Conservation (phyloP, 1,284 basidiomycete species). For the Heterobasidion occidentale region DNA sequence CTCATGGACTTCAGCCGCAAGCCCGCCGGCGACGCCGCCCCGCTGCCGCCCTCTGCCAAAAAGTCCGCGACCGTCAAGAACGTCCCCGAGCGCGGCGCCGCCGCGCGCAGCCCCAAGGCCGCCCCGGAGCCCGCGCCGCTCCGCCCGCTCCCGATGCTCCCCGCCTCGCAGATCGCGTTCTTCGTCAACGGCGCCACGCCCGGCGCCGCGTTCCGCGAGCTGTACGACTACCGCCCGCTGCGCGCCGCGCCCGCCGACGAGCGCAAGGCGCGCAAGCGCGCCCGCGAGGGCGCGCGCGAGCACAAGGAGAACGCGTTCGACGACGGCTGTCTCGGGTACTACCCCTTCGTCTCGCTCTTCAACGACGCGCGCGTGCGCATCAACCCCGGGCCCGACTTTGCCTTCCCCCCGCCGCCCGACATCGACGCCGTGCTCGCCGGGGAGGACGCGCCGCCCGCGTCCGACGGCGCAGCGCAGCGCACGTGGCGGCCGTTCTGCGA, state of each 20-base stretch:
- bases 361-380: constrained; percentile 81
- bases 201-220: constrained; percentile 78
- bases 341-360: constrained; percentile 90
- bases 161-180: constrained; percentile 77
- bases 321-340: constrained; percentile 94
- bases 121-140: constrained; percentile 33
- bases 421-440: constrained; percentile 52
- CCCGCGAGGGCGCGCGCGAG: constrained; percentile 60
- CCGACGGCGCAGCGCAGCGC: constrained; percentile 14
- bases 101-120: constrained; percentile 14
- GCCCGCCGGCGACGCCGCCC: constrained; percentile 17
- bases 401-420: constrained; percentile 68
- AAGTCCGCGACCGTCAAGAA: constrained; percentile 63
- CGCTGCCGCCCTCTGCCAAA: constrained; percentile 52
- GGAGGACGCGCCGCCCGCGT: not conserved
- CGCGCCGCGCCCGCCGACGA: constrained; percentile 44
- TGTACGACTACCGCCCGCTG: constrained; percentile 92
- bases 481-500: constrained; percentile 75
- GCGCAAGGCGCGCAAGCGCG: constrained; percentile 42
- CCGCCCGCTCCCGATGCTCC: constrained; percentile 66
- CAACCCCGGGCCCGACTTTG: constrained; percentile 86
- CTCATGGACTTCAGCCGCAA: constrained; percentile 61
- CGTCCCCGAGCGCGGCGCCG: constrained; percentile 31
- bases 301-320: constrained; percentile 83
- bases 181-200: constrained; percentile 90